These are phyloP conservation scores for Pythium aphanidermatum DNA, from an alignment of 352 stramenopile species.

Conservation along the genomic window DNA sequence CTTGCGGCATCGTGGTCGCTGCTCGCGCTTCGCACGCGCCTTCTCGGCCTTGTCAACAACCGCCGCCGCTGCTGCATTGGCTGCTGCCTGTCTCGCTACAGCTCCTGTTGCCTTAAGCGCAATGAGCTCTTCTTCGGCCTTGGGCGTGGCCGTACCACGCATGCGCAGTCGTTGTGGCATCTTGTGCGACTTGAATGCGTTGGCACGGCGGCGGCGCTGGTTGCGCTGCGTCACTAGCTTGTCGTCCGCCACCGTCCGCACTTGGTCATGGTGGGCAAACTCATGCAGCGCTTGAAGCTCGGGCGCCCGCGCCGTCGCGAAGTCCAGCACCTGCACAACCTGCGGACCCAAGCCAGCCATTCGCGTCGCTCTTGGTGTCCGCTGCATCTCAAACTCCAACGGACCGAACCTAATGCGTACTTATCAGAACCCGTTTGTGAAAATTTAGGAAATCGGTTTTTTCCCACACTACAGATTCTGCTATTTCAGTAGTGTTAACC, in stretches of 20 bases:
- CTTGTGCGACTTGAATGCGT: slow-evolving; percentile 70
- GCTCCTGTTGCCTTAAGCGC: not conserved
- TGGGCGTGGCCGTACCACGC: not conserved
- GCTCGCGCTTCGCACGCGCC: not conserved
- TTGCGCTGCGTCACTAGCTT: slow-evolving; percentile 54
- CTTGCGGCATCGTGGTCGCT: slow-evolving; percentile 40
- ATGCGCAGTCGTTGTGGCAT: slow-evolving; percentile 56
- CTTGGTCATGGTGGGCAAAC: slow-evolving; percentile 26
- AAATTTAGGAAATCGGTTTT: not conserved
- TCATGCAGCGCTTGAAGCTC: slow-evolving; percentile 76
- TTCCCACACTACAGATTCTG: too few species aligned
- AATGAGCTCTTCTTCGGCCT: slow-evolving; percentile 17
- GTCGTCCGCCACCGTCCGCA: slow-evolving; percentile 20
- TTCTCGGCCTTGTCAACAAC: not conserved
- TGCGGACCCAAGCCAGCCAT: slow-evolving; percentile 44
- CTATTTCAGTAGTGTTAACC: too few species aligned
- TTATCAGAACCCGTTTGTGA: too few species aligned
- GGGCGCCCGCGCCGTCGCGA: slow-evolving; percentile 54
- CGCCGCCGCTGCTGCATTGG: not conserved
- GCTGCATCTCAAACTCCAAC: not conserved
- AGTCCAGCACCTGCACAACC: slow-evolving; percentile 77
- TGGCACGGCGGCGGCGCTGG: slow-evolving; percentile 62
- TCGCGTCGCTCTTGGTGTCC: not conserved
- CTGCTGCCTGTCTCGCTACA: not conserved
- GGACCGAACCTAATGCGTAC: too few species aligned